Evolutionary conservation across 148 eudicot genomes (phyloP), one percentile per base, ranked within the genome.

Genomic region (Chenopodium quinoa): DNA sequence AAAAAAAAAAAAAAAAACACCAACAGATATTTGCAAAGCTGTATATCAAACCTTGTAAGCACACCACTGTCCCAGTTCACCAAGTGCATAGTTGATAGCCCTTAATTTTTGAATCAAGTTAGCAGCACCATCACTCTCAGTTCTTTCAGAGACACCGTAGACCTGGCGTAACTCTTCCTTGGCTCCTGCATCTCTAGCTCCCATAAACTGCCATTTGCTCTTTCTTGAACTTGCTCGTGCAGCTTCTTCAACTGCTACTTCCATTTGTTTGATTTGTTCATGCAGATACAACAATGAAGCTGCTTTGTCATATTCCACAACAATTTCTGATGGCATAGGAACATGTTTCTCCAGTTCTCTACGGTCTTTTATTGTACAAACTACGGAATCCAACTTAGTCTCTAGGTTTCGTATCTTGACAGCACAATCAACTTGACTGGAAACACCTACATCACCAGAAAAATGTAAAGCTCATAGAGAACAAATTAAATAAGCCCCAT

Each of bases 191-290:
- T 96, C 99, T 83, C 99, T 91, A 37, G 99, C 99, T 83, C 99
- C 99, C 99, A 96, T 96, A 86, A 96, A 96, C 83, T 96, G 99
- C 98, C 99, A 96, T 86, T 96, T 96, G 86, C 93, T 93, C 88
- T 88, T 93, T 86, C 93, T 91, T 56, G 91, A 90, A 85, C 98
- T 96, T 83, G 95, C 93, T 68, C 86, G 89, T 69, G 99, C 97
- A 80, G 99, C 97, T 85, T 90, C 91, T 91, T 95, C 99, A 71
- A 93, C 98, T 44, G 90, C 89, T 47, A 80, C 63, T 84, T 93
- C 98, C 97, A 96, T 93, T 88, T 91, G 93, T 84, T 96, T 96
- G 80, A 96, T 92, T 84, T 91, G 92, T 84, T 96, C 97, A 85
- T 96, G 97, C 64, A 96, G 91, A 82, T 93, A 96, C 91, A 94